Evolutionary conservation across 2,329 filamentous ascomycete genomes (phyloP).

Genomic region (Ascochyta rabiei): DNA sequence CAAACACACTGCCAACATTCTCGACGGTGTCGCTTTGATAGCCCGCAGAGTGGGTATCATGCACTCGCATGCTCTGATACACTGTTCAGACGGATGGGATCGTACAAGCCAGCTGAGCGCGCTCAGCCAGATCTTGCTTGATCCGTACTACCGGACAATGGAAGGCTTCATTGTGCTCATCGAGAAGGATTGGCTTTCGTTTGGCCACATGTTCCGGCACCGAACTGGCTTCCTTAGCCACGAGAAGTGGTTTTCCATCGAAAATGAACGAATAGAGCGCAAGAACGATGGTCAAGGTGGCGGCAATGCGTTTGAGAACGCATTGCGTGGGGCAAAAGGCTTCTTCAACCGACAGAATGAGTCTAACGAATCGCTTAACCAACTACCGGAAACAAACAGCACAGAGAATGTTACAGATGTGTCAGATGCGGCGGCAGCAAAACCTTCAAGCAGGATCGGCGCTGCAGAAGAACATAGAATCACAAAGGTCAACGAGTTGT

Average conservation of each 20-base stretch:
- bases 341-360: constrained; percentile 84
- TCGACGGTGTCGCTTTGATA: constrained; percentile 85
- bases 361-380: constrained; percentile 67
- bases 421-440: constrained; percentile 46
- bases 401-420: constrained; percentile 57
- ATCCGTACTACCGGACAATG: constrained; percentile 92
- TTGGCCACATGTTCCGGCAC: constrained; percentile 96
- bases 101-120: constrained; percentile 94
- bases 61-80: constrained; percentile 93
- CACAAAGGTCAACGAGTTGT: constrained; percentile 87
- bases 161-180: constrained; percentile 93
- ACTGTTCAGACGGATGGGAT: constrained; percentile 99
- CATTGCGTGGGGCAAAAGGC: constrained; percentile 80
- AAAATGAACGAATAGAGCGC: constrained; percentile 75
- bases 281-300: constrained; percentile 48
- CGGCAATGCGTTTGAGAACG: constrained; percentile 82
- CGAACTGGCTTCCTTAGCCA: constrained; percentile 86
- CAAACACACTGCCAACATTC: constrained; percentile 81
- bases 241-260: constrained; percentile 91
- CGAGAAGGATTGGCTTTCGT: constrained; percentile 97
- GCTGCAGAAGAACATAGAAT: constrained; percentile 65
- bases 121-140: constrained; percentile 88
- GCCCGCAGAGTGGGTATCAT: constrained; percentile 86
- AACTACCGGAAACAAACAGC: constrained; percentile 58
- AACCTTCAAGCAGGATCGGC: constrained; percentile 44